Base-by-base conservation (phyloP, 1,139 yeast genomes). In the Eremothecium cymbalariae region DNA sequence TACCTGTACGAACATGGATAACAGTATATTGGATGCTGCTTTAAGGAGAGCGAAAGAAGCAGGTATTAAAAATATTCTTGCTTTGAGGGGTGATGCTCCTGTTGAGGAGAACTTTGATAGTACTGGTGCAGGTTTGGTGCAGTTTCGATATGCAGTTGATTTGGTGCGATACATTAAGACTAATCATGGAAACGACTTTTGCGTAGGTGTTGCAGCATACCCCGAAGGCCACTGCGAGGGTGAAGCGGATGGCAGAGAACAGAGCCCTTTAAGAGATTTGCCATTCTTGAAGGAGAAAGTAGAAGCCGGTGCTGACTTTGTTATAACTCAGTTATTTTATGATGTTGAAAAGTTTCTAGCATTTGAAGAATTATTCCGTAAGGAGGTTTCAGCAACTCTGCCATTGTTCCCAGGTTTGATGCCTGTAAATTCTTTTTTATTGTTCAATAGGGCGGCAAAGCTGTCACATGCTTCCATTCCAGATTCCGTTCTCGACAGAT, bases 51-150 rank as follows among this genome's bases (percentile, higher is more conserved):
- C 97, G n/a, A 78, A 78, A 51, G 60, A 62, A 18, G 69, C 70
- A 11, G 97, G 96, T 0, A 80, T 90, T 38, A 70, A 77, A 47
- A 90, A 90, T 53, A 84, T 90, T 35, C 67, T 90, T 46, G 99
- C 99, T 0, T 66, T 90, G 37, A 70, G 98, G 55, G 98, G 98
- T 32, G 98, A 90, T 59, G 95, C 95, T 9, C 94, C 96, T n/a
- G 65, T 94, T 51, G 43, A 41, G 9, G 40, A 37, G 4, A 43
- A 48, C 4, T 44, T 44, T 6, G 46, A 51, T 6, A 8, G 7
- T 23, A 23, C 11, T 7, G 30, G 30, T 11, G n/a, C n/a, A n/a
- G n/a, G n/a, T n/a, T n/a, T n/a, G n/a, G 65, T 71, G 40, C 77
- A 75, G 41, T 83, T 84, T 57, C 63, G 63, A 40, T 70, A 77